These are phyloP conservation scores for Podila clonocystis DNA, from an alignment of 192 early-diverging fungal species.

Conservation along the genomic window DNA sequence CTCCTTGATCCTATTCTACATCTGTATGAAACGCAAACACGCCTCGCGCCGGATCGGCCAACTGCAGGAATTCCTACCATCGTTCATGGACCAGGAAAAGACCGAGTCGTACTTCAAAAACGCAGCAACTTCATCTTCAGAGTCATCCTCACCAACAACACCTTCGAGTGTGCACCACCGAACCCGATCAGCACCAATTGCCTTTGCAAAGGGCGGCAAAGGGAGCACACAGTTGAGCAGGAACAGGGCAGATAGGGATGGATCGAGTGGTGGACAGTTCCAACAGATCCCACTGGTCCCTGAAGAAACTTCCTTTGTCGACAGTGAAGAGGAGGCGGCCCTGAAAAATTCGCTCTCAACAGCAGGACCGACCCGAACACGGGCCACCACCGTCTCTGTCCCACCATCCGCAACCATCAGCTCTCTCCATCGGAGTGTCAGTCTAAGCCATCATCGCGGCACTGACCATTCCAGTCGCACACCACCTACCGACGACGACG, in stretches of 20 bases:
- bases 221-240: not conserved
- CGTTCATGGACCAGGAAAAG: slow-evolving; percentile 12
- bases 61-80: slow-evolving; percentile 18
- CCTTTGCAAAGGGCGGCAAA: not conserved
- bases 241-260: not conserved
- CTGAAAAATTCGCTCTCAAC: slow-evolving; percentile 15
- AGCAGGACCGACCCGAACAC: not conserved
- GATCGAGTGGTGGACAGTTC: not conserved
- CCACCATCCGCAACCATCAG: slow-evolving; percentile 8
- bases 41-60: slow-evolving; percentile 13
- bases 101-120: slow-evolving; percentile 20
- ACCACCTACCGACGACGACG: slow-evolving; percentile 18
- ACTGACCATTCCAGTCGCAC: slow-evolving; percentile 7
- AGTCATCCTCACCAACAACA: not conserved
- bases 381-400: slow-evolving; percentile 5
- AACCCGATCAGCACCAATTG: slow-evolving; percentile 26
- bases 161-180: slow-evolving; percentile 23
- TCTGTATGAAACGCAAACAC: slow-evolving; percentile 28
- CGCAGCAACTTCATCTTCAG: not conserved
- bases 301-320: not conserved
- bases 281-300: slow-evolving; percentile 21
- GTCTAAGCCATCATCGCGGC: slow-evolving; percentile 12
- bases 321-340: slow-evolving; percentile 24
- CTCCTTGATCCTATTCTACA: slow-evolving; percentile 12
- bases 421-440: slow-evolving; percentile 26